Percentiles rank a stretch among this genome's conserved stretches.
These are phyloP conservation scores for Ceriops decandra DNA, from an alignment of 345 rosid species.

Conservation along the genomic window DNA sequence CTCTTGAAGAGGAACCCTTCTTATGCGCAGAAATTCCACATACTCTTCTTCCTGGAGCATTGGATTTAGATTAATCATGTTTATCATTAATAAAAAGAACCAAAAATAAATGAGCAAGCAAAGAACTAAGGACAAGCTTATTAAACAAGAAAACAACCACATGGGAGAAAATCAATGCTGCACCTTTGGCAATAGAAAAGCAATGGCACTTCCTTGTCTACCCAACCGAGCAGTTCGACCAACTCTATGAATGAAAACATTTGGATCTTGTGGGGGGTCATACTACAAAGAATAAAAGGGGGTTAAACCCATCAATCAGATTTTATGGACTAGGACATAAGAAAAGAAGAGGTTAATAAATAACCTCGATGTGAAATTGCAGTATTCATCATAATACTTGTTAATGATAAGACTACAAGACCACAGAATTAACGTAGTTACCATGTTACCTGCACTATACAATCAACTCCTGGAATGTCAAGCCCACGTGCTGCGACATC, in stretches of 20 bases:
- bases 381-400: background rate
- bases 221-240: constrained; percentile 94
- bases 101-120: background rate
- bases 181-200: constrained; percentile 77
- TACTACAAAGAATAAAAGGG: constrained; percentile 42
- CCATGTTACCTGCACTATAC: constrained; percentile 71
- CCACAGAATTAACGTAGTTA: background rate
- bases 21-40: constrained; percentile 68
- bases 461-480: constrained; percentile 90
- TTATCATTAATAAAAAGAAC: constrained; percentile 1
- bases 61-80: constrained; percentile 2
- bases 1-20: constrained; percentile 73
- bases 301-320: background rate
- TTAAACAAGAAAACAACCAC: background rate
- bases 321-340: background rate
- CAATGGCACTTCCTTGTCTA: constrained; percentile 69
- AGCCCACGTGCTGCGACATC: constrained; percentile 98
- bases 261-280: constrained; percentile 95
- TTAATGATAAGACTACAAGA: background rate
- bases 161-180: constrained; percentile 3
- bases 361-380: background rate
- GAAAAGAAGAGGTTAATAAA: background rate
- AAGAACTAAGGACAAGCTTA: background rate
- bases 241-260: constrained; percentile 83
- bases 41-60: constrained; percentile 77